Evolutionary conservation across 805 yeast genomes (phyloP).

Genomic region (Yueomyces sp.): DNA sequence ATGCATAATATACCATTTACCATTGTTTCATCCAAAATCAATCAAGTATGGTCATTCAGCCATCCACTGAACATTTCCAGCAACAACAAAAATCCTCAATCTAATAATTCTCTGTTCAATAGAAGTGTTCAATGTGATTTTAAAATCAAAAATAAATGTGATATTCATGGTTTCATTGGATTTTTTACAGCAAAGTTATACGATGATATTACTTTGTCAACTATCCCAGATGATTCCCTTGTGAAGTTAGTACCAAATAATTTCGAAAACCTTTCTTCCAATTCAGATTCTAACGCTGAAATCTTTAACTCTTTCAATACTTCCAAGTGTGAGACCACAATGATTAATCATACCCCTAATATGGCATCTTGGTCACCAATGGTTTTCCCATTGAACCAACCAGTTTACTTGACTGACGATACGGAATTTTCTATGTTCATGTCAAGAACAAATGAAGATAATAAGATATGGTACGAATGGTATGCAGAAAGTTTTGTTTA

Average conservation of each 20-base stretch:
- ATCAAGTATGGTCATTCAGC: constrained; percentile 46
- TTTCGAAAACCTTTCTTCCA: neutral
- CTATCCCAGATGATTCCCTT: constrained; percentile 14
- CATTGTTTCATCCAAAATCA: constrained; percentile 32
- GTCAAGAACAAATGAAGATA: constrained; percentile 30
- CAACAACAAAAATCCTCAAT: neutral
- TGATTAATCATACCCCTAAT: constrained; percentile 26
- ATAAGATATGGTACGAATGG: constrained; percentile 59
- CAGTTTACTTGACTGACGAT: constrained; percentile 38
- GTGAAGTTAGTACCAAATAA: constrained; percentile 1
- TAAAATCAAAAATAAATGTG: constrained; percentile 34
- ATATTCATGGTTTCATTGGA: constrained; percentile 65
- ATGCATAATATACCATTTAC: constrained; percentile 30
- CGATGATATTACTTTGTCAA: constrained; percentile 32
- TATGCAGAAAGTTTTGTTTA: constrained; percentile 38
- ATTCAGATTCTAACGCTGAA: neutral
- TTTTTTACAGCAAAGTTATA: constrained; percentile 61
- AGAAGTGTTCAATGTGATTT: constrained; percentile 26
- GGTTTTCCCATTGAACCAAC: constrained; percentile 45
- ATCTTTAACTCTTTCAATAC: neutral
- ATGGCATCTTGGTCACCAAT: constrained; percentile 58
- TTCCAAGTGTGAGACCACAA: neutral
- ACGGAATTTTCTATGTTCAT: constrained; percentile 40
- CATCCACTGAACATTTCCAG: constrained; percentile 30
- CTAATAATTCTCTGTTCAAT: constrained; percentile 3